Conservation (phyloP, 257 asterid genomes). For the Jacaranda copaia region DNA sequence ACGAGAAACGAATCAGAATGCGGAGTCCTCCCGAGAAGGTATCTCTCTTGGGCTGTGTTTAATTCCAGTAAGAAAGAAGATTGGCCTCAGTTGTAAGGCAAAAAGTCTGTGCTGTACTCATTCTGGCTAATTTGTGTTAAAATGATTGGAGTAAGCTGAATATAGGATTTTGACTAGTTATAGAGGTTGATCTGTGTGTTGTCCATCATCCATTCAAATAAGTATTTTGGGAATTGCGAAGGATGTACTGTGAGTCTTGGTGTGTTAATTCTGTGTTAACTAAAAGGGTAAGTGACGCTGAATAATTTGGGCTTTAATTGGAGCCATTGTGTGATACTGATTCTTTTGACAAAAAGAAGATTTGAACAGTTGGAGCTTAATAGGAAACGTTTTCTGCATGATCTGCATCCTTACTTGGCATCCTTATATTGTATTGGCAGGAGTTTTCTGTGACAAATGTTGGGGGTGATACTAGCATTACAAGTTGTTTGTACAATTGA, state of each 20-base stretch:
- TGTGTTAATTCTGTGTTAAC: conserved; percentile 21
- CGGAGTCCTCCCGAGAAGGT: conserved; percentile 99
- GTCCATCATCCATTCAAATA: not conserved
- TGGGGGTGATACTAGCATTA: conserved; percentile 13
- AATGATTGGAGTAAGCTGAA: conserved; percentile 1
- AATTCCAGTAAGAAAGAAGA: not conserved
- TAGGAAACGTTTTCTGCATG: not conserved
- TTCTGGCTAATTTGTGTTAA: conserved; percentile 26
- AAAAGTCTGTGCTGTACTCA: not conserved
- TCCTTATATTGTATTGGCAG: not conserved
- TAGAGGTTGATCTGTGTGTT: conserved; percentile 28
- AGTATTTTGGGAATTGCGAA: not conserved
- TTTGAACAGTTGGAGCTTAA: not conserved
- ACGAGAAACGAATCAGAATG: conserved; percentile 91
- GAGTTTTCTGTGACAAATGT: conserved; percentile 10
- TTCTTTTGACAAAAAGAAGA: not conserved
- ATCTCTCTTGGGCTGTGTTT: conserved; percentile 10
- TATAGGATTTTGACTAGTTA: conserved; percentile 9
- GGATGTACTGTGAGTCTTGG: not conserved
- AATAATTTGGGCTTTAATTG: not conserved
- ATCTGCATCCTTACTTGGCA: not conserved
- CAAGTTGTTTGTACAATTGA: not conserved
- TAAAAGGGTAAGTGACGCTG: not conserved
- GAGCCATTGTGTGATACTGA: not conserved
- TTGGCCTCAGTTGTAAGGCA: not conserved